Base-by-base conservation (phyloP, 1,284 basidiomycete genomes). In the Irpex sp. region DNA sequence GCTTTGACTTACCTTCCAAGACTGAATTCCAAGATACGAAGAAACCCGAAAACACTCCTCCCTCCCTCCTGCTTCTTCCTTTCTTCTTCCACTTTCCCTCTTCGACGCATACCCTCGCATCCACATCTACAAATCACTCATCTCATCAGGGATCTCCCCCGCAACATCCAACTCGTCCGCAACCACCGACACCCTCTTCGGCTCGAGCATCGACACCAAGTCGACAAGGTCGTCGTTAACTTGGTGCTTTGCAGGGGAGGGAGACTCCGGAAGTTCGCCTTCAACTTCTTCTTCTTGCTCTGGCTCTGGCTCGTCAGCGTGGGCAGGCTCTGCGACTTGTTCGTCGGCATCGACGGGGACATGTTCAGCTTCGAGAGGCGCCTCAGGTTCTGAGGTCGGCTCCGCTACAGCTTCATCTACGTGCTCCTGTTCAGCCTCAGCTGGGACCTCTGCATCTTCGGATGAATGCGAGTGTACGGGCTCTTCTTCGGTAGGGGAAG, bases 151-250 rank as follows among this genome's bases (percentile, higher is more conserved):
- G 54, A 76, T 76, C 54, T 77, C 75, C 5, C 46, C 63, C 26
- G 71, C 70, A 17, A 70, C 65, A 50, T 71, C 71, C 62, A 69
- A 70, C 2, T 69, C 66, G 58, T 70, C 66, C 21, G 55, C 58
- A 58, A 58, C 59, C 46, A 66, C 73, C 68, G 80, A 80, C 43
- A 76, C 67, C 15, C 78, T 72, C 55, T 66, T 69, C 0, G 77
- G 72, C 73, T 90, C 85, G 9, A 90, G 81, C 67, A 89, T 77
- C 67, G 81, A 84, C 66, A 90, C 84, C 60, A 90, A 84, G 61
- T 84, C 83, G 70, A 84, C 89, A 35, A 88, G 77, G 35, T 88
- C 81, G 58, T 74, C 69, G 13, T 68, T 70, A 4, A 57, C 31
- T 1, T 33, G 31, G 31, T 33, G 67, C 39, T 66, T 68, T 50